Percentiles rank a stretch among this genome's conserved stretches.
Evolutionary conservation across 805 yeast genomes (phyloP).

Genomic region (Kuraishia ogatae): DNA sequence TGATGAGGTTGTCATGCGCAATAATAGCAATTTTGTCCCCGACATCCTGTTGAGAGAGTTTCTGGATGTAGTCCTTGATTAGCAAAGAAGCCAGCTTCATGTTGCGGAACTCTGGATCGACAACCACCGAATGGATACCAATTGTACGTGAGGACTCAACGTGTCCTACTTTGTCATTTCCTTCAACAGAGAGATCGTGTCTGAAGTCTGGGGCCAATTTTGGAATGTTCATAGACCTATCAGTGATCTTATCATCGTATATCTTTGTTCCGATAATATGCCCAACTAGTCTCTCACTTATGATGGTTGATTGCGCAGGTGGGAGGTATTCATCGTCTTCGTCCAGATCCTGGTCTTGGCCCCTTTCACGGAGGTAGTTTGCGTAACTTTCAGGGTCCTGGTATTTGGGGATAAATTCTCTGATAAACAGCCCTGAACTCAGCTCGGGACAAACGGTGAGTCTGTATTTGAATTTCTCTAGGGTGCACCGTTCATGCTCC

Average conservation of each 20-base stretch:
- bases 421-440: slow-evolving; percentile 77
- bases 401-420: slow-evolving; percentile 47
- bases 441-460: slow-evolving; percentile 82
- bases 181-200: slow-evolving; percentile 11
- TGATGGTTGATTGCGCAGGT: slow-evolving; percentile 40
- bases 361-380: slow-evolving; percentile 18
- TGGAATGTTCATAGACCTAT: slow-evolving; percentile 55
- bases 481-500: slow-evolving; percentile 56
- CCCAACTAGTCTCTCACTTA: slow-evolving; percentile 63
- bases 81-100: slow-evolving; percentile 76
- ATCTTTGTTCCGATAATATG: slow-evolving; percentile 77
- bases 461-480: slow-evolving; percentile 60
- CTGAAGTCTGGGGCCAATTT: slow-evolving; percentile 18
- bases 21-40: slow-evolving; percentile 72
- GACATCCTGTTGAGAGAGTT: slow-evolving; percentile 77
- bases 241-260: slow-evolving; percentile 38
- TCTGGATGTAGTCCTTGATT: slow-evolving; percentile 84
- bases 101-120: slow-evolving; percentile 72
- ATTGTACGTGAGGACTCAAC: slow-evolving; percentile 64
- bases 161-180: slow-evolving; percentile 42
- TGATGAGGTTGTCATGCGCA: slow-evolving; percentile 58
- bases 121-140: slow-evolving; percentile 77
- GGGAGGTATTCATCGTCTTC: slow-evolving; percentile 21
- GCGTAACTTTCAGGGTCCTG: slow-evolving; percentile 28
- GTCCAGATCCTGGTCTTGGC: slow-evolving; percentile 13